Evolutionary conservation across 805 yeast species (phyloP), one percentile per base, ranked within the genome.

Genomic region (Saccharomycopsis fermentans): DNA sequence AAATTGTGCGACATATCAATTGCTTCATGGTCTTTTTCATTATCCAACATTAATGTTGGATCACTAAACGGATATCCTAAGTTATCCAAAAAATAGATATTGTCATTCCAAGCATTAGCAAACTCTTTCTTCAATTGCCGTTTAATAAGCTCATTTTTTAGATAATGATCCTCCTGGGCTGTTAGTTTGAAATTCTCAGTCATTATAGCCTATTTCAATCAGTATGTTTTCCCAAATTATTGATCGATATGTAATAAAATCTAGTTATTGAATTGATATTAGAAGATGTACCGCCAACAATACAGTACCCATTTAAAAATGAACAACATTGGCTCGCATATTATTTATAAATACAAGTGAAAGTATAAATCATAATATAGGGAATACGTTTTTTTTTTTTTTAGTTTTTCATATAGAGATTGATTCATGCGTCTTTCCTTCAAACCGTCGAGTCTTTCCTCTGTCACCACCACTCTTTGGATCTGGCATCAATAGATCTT

Each of bases 131-230:
- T 75, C 35, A 90, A 71, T 66, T 87, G 80, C 12, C 78, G 74
- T 62, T 81, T 78, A 29, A 92, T 72, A 17, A 92, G 75, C 70
- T 88, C 91, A 65, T 95, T 82, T 70, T 92, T 92, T 57, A 94
- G 77, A 69, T 86, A 87, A 67, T 92, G 97, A 70, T 90, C 96
- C 68, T 91, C 89, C 0, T 80, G 75, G 2, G 91, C 81, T 14
- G 59, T 53, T 24, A 54, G 27, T 21, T 43, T 43, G 12, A 43
- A 39, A 2, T 39, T n/a, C 12, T n/a, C 24, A 17, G 26, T 17
- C 47, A 39, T n/a, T n/a, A n/a, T n/a, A n/a, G n/a, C n/a, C n/a
- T n/a, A n/a, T n/a, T n/a, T n/a, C n/a, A n/a, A n/a, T n/a, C n/a
- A n/a, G 4, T 9, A 6, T 17, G 47, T 17, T 39, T 39, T 39